Evolutionary conservation across 1,284 basidiomycete genomes (phyloP).

Genomic region (Ustilago shanxiensis): DNA sequence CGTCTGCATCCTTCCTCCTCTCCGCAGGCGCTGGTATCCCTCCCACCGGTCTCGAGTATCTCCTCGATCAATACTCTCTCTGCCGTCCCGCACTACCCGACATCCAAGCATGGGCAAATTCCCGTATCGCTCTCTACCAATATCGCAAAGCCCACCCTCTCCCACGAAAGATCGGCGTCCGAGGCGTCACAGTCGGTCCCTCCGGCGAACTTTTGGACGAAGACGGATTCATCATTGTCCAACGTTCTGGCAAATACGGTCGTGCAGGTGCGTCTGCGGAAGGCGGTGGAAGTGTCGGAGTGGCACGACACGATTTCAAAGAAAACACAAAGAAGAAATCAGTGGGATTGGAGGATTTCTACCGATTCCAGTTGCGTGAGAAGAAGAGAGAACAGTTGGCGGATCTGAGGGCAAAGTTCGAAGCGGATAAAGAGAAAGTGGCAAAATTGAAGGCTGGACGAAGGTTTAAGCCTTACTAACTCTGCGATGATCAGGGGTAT

Average conservation of each 20-base stretch:
- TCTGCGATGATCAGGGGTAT: too few relatives aligned
- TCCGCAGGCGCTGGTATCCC: conserved; percentile 27
- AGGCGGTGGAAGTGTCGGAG: conserved; percentile 29
- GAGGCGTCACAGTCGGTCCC: conserved; percentile 62
- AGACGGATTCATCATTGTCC: conserved; percentile 69
- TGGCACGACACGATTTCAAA: conserved; percentile 29
- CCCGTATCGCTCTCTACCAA: conserved; percentile 51
- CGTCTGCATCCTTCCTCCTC: conserved; percentile 24
- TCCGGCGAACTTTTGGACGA: conserved; percentile 66
- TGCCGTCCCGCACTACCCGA: conserved; percentile 47
- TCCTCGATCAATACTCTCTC: conserved; percentile 45
- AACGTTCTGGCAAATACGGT: conserved; percentile 64
- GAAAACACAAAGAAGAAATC: conserved; percentile 59
- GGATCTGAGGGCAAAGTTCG: conserved; percentile 62
- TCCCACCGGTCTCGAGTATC: conserved; percentile 48
- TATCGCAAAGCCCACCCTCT: conserved; percentile 61
- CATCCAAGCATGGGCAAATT: conserved; percentile 56
- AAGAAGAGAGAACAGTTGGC: conserved; percentile 65
- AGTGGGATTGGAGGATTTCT: conserved; percentile 63
- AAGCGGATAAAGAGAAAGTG: conserved; percentile 63
- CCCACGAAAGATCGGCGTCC: conserved; percentile 56
- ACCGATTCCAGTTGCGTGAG: conserved; percentile 67
- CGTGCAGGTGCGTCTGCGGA: conserved; percentile 46
- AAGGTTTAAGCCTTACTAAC: conserved; percentile 63
- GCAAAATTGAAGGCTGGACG: conserved; percentile 61